These are phyloP conservation scores for Termitomyces heimii DNA, from an alignment of 768 basidiomycete species.

Conservation along the genomic window DNA sequence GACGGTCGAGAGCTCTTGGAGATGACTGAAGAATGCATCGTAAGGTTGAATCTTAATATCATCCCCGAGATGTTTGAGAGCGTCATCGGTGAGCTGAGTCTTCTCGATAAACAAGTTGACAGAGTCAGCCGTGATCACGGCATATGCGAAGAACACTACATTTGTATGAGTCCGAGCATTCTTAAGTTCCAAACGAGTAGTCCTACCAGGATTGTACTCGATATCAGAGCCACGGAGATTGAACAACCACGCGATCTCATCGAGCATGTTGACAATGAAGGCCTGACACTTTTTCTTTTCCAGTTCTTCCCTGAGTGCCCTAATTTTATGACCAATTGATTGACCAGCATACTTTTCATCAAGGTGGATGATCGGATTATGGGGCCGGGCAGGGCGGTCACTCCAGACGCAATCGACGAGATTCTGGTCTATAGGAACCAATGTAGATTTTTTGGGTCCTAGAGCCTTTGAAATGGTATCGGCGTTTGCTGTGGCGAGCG, in stretches of 20 bases:
- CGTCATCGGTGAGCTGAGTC: constrained; percentile 39
- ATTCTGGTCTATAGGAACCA: constrained; percentile 66
- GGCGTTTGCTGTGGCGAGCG: constrained; percentile 48
- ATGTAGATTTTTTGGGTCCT: constrained; percentile 41
- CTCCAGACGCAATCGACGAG: constrained; percentile 80
- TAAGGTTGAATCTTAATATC: constrained; percentile 70
- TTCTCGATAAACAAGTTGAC: constrained; percentile 68
- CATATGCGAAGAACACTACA: constrained; percentile 89
- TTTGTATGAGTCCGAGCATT: neutral
- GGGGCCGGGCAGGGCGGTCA: constrained; percentile 63
- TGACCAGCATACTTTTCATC: constrained; percentile 74
- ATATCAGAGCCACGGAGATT: constrained; percentile 93
- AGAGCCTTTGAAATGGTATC: constrained; percentile 55
- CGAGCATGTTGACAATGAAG: constrained; percentile 80
- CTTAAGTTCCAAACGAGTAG: neutral
- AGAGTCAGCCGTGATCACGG: constrained; percentile 57
- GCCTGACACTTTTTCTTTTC: constrained; percentile 60
- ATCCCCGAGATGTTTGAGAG: constrained; percentile 42
- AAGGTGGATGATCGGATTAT: constrained; percentile 60
- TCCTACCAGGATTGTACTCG: constrained; percentile 61
- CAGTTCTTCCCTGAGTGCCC: constrained; percentile 57
- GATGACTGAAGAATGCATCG: constrained; percentile 54
- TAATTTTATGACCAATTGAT: constrained; percentile 61
- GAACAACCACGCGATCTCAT: constrained; percentile 93
- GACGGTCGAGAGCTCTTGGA: constrained; percentile 40